Percentiles rank a stretch among this genome's conserved stretches.
These are phyloP conservation scores for Hypomontagnella submonticulosa DNA, from an alignment of 495 filamentous ascomycete species.

Conservation along the genomic window DNA sequence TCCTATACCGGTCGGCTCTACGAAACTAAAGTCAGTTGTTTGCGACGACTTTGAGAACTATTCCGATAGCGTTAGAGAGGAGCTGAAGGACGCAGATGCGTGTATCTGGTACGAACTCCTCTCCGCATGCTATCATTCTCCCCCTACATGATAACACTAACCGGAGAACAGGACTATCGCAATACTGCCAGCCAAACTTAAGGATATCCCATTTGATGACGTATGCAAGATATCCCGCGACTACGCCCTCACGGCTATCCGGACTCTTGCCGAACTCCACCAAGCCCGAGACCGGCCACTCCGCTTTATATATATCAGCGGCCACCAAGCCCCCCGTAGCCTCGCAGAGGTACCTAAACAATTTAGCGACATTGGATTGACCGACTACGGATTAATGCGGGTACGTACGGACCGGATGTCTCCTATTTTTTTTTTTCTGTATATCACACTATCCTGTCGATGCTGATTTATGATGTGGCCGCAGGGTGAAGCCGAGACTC, in stretches of 20 bases:
- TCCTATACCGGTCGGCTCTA: constrained; percentile 11
- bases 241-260: constrained; percentile 54
- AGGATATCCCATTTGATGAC: constrained; percentile 49
- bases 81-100: constrained; percentile 60
- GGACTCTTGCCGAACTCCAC: constrained; percentile 48
- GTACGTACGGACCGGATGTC: constrained; percentile 35
- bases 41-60: constrained; percentile 58
- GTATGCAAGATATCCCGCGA: constrained; percentile 56
- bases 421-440: neutral
- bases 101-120: constrained; percentile 61
- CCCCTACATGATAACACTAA: neutral
- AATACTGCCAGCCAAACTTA: constrained; percentile 53
- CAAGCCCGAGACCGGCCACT: constrained; percentile 44
- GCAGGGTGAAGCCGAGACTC: constrained; percentile 59
- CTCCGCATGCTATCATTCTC: neutral
- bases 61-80: constrained; percentile 50
- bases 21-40: constrained; percentile 56
- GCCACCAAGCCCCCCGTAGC: constrained; percentile 52
- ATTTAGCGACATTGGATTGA: constrained; percentile 23
- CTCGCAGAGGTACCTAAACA: constrained; percentile 51
- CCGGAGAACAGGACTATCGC: constrained; percentile 53
- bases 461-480: neutral
- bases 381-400: constrained; percentile 57
- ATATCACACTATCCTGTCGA: neutral
- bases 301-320: constrained; percentile 62